Evolutionary conservation across 164 flowering plant species (phyloP).

Genomic region (Sextonia rubra): DNA sequence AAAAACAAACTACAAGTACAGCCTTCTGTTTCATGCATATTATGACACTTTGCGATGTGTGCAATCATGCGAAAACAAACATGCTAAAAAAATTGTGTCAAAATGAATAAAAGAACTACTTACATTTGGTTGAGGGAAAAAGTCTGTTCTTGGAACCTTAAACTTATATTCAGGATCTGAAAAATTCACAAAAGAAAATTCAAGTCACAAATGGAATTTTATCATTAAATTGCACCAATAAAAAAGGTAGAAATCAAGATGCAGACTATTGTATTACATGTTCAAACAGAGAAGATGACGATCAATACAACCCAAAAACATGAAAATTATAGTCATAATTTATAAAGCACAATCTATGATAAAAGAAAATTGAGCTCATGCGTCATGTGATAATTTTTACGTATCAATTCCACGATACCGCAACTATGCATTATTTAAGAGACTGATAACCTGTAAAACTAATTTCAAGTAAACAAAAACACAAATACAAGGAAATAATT

Average conservation of each 20-base stretch:
- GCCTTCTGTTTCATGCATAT: neutral
- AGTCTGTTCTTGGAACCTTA: slow-evolving; percentile 70
- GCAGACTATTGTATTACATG: neutral
- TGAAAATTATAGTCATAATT: too few species aligned
- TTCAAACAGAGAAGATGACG: neutral
- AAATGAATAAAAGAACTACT: slow-evolving; percentile 22
- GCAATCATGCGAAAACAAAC: slow-evolving; percentile 32
- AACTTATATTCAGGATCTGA: slow-evolving; percentile 85
- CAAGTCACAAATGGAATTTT: neutral
- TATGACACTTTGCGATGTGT: neutral
- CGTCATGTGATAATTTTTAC: too few species aligned
- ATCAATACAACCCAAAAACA: neutral
- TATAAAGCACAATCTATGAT: too few species aligned
- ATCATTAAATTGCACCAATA: neutral
- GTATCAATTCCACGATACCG: too few species aligned
- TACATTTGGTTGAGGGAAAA: slow-evolving; percentile 97
- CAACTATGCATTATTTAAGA: too few species aligned
- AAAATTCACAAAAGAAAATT: neutral
- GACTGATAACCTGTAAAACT: too few species aligned
- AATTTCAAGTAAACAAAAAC: too few species aligned
- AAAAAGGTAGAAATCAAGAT: neutral
- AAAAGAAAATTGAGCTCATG: too few species aligned
- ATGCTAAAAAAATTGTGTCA: slow-evolving; percentile 78
- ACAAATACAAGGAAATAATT: too few species aligned
- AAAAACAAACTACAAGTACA: neutral